Evolutionary conservation across 345 rosid species (phyloP).

Genomic region (Geranium brycei): DNA sequence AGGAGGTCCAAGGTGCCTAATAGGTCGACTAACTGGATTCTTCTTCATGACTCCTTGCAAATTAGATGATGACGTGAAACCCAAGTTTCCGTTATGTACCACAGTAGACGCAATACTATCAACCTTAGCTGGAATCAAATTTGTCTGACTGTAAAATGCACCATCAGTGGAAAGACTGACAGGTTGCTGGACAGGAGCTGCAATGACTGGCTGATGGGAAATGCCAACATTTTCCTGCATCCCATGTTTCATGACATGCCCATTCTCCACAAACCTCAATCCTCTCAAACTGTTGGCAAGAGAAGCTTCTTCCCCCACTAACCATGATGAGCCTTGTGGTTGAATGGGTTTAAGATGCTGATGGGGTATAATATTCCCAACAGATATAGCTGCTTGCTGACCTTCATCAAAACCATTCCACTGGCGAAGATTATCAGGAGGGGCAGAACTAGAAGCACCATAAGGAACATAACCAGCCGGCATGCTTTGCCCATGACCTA

Average conservation of each 20-base stretch:
- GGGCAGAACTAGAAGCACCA: constrained; percentile 23
- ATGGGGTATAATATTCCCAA: constrained; percentile 23
- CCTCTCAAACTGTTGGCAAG: constrained; percentile 47
- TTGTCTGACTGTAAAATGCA: constrained; percentile 21
- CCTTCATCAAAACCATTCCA: constrained; percentile 26
- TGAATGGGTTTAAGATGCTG: constrained; percentile 36
- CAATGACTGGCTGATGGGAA: constrained; percentile 21
- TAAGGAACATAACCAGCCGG: constrained; percentile 27
- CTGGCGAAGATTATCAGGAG: constrained; percentile 31
- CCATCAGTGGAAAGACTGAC: background rate
- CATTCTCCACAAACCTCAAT: constrained; percentile 45
- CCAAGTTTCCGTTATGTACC: constrained; percentile 26
- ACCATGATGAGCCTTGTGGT: constrained; percentile 38
- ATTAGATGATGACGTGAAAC: constrained; percentile 20
- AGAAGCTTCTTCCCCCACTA: constrained; percentile 36
- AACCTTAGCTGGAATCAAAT: constrained; percentile 29
- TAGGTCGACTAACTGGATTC: constrained; percentile 56
- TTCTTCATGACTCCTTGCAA: constrained; percentile 26
- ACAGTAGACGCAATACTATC: constrained; percentile 37
- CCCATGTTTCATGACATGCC: constrained; percentile 34
- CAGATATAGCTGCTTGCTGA: constrained; percentile 28
- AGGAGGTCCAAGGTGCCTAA: constrained; percentile 73
- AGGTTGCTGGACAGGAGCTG: constrained; percentile 17
- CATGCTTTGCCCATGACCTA: constrained; percentile 27
- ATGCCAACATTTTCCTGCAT: constrained; percentile 32